A percentile compares a stretch with the other conserved stretches of the same genome.
Conservation (phyloP, 2,329 filamentous ascomycete genomes). For the Fusarium oligoseptatum region DNA sequence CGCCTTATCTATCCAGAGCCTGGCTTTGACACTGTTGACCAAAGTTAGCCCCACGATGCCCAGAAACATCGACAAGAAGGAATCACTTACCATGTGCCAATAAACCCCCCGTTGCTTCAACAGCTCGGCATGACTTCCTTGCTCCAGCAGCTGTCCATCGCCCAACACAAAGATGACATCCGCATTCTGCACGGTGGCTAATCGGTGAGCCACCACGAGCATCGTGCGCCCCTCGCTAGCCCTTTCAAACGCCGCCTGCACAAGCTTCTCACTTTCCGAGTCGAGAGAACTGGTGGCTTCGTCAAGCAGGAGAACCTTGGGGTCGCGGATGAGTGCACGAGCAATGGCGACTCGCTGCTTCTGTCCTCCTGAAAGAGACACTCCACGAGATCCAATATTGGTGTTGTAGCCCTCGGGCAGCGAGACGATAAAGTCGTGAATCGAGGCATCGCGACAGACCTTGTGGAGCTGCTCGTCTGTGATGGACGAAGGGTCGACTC, state of each 20-base stretch:
- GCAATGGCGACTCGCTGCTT: constrained; percentile 79
- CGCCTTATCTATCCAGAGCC: constrained; percentile 63
- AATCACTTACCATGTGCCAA: constrained; percentile 67
- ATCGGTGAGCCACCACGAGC: constrained; percentile 81
- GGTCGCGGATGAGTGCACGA: constrained; percentile 75
- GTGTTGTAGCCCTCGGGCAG: constrained; percentile 78
- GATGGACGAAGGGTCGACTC: constrained; percentile 67
- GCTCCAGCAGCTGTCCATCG: constrained; percentile 68
- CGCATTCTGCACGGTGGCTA: constrained; percentile 83
- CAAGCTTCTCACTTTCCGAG: constrained; percentile 71
- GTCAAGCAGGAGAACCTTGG: constrained; percentile 76
- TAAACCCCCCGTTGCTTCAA: constrained; percentile 66
- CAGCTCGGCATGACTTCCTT: constrained; percentile 66
- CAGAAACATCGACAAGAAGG: neutral
- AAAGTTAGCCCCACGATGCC: constrained; percentile 37
- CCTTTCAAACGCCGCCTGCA: constrained; percentile 76
- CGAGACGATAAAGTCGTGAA: constrained; percentile 78
- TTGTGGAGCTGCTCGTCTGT: constrained; percentile 65
- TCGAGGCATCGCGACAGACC: constrained; percentile 72
- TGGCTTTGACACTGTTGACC: constrained; percentile 68
- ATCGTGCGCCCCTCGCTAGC: constrained; percentile 73
- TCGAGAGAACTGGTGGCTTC: constrained; percentile 81
- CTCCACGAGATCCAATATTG: constrained; percentile 74
- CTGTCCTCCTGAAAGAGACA: constrained; percentile 78
- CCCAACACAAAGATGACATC: constrained; percentile 86